Conservation (phyloP, 2,329 filamentous ascomycete genomes). For the Gremmenia infestans region DNA sequence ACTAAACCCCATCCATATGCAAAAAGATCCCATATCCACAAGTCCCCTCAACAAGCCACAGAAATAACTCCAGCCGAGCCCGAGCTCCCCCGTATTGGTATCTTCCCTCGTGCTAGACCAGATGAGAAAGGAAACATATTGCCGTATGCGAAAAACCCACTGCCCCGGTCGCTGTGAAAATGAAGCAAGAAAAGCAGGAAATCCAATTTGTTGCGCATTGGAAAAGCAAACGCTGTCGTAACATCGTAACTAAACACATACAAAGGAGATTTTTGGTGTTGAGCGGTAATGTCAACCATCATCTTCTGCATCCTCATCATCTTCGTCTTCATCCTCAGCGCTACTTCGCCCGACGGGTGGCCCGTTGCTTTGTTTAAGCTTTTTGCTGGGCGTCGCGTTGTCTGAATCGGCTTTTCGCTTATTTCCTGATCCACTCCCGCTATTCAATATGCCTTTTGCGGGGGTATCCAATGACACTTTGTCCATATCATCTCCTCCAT, state of each 20-base stretch:
- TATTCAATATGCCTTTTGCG: constrained; percentile 28
- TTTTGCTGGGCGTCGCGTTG: constrained; percentile 48
- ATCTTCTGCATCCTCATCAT: constrained; percentile 31
- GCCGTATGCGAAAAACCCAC: not conserved
- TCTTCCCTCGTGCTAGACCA: too few relatives aligned
- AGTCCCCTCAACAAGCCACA: constrained; percentile 1
- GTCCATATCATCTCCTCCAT: constrained; percentile 35
- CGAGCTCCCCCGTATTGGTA: too few relatives aligned
- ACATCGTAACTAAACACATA: constrained; percentile 27
- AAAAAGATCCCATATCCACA: constrained; percentile 1
- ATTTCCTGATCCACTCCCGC: constrained; percentile 36
- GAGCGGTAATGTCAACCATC: constrained; percentile 17
- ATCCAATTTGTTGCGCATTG: not conserved
- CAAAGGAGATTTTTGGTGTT: constrained; percentile 14
- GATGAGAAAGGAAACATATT: too few relatives aligned
- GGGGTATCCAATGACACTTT: constrained; percentile 32
- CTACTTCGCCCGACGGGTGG: constrained; percentile 11
- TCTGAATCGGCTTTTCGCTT: constrained; percentile 58
- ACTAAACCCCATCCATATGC: constrained; percentile 15
- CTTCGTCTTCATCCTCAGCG: constrained; percentile 36
- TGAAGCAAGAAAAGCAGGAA: constrained; percentile 13
- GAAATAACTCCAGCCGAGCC: constrained; percentile 12
- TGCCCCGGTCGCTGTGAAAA: constrained; percentile 2
- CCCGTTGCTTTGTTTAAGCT: constrained; percentile 38
- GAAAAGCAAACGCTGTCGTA: constrained; percentile 26